Conservation (phyloP, 805 yeast species). For the Candida broadrunensis region DNA sequence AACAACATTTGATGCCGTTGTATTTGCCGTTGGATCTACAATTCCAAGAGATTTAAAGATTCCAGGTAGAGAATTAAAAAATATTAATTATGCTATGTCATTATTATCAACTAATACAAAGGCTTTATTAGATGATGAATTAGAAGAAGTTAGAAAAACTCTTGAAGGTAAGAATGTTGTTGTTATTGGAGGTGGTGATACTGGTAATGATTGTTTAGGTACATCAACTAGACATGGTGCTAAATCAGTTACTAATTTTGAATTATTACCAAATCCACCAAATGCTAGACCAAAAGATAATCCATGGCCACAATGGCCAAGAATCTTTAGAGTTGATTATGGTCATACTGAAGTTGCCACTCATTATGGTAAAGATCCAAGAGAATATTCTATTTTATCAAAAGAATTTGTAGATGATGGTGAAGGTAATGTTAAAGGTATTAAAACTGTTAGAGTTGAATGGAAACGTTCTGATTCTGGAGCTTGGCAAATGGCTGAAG, state of each 20-base stretch:
- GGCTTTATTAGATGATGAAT: constrained; percentile 77
- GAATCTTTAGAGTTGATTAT: constrained; percentile 95
- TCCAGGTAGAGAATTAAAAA: constrained; percentile 88
- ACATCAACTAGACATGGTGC: constrained; percentile 98
- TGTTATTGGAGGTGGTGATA: constrained; percentile 99
- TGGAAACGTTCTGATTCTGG: constrained; percentile 96
- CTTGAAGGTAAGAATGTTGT: constrained; percentile 86
- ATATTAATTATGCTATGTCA: constrained; percentile 94
- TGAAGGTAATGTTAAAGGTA: constrained; percentile 91
- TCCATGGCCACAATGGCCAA: constrained; percentile 99
- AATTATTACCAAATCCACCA: constrained; percentile 91
- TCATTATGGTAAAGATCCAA: constrained; percentile 95
- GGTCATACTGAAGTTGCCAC: constrained; percentile 95
- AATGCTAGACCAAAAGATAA: constrained; percentile 83
- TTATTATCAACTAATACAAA: constrained; percentile 81
- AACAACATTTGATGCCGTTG: constrained; percentile 71
- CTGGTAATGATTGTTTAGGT: constrained; percentile 98
- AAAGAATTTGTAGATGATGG: constrained; percentile 96
- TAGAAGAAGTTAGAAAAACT: constrained; percentile 70
- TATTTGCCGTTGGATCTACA: constrained; percentile 91
- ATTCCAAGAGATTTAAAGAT: constrained; percentile 93
- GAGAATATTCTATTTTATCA: constrained; percentile 92
- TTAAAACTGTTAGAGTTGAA: constrained; percentile 94
- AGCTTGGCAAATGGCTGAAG: constrained; percentile 98
- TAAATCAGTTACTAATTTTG: constrained; percentile 88